These are phyloP conservation scores for Globisporangium orthogonon DNA, from an alignment of 352 stramenopile species.

Conservation along the genomic window DNA sequence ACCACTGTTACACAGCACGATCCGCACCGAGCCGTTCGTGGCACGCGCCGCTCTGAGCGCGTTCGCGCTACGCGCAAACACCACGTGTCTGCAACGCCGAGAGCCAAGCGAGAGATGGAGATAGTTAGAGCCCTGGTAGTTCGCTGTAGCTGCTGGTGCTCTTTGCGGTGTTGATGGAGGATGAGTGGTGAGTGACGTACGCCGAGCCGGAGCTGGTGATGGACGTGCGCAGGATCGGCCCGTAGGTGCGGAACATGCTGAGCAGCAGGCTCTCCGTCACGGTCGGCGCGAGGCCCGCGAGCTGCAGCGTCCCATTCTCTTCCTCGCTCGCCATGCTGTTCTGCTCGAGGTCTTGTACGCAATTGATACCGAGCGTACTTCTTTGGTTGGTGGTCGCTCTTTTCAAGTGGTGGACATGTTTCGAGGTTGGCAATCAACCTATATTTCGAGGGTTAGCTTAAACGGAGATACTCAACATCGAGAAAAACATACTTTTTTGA, in stretches of 20 bases:
- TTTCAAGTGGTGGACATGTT: too few species aligned
- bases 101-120: neutral
- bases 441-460: too few species aligned
- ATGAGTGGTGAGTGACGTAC: conserved; percentile 23
- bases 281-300: conserved; percentile 40
- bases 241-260: conserved; percentile 56
- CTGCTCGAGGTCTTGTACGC: neutral
- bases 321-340: conserved; percentile 4
- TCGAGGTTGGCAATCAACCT: too few species aligned
- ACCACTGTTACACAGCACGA: neutral
- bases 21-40: conserved; percentile 38
- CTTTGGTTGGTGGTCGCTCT: too few species aligned
- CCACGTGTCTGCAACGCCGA: conserved; percentile 24
- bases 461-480: too few species aligned
- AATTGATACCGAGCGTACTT: too few species aligned
- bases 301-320: conserved; percentile 20
- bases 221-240: conserved; percentile 43
- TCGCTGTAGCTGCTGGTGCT: neutral
- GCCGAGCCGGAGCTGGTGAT: conserved; percentile 41
- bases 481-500: too few species aligned
- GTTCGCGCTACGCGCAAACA: conserved; percentile 21
- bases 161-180: neutral
- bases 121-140: too few species aligned
- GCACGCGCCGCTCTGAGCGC: conserved; percentile 32
- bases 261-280: conserved; percentile 34